Base-by-base conservation (phyloP, 768 basidiomycete genomes). In the Filobasidium floriforme region DNA sequence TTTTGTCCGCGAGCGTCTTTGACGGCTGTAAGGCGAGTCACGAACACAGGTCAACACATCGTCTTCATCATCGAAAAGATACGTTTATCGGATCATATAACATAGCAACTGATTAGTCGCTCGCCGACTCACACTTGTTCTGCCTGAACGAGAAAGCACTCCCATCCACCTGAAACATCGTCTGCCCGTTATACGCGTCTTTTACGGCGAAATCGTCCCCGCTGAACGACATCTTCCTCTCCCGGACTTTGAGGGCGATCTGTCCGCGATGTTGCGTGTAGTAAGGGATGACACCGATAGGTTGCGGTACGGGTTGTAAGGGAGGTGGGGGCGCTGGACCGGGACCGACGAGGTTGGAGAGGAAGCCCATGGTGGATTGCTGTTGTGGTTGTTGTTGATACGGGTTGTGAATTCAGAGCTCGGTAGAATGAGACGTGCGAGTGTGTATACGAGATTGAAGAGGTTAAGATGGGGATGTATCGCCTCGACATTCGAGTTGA, bases 131-230 rank as follows among this genome's bases (percentile, higher is more conserved):
- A 76, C 78, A 72, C 65, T 78, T 79, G 19, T 71, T 65, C 54
- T 76, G 77, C n/a, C 73, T 49, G 28, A 76, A 69, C 11, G 70
- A 69, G 40, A 78, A 55, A 1, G 73, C 69, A 26, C 70, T 65
- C n/a, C 75, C 78, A 26, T 63, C 63, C 10, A 55, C 40, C 52
- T 73, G 55, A 60, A 74, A 76, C 32, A 65, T 65, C 14, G 73
- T 70, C 61, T 26, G 65, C 43, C 19, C 76, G 73, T 44, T 75
- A n/a, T 57, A 69, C 40, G 55, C 61, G 46, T 76, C 75, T 62
- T 78, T 76, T 52, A 78, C 66, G 29, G 69, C 62, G 65, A 78
- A 79, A 55, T 77, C 75, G 51, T 78, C 76, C 7, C 78, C 78
- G 44, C 69, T 72, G 49, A 75, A 75, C 1, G 71, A 70, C 71